Base-by-base conservation (phyloP, 345 rosid genomes). In the Cardiospermum halicacabum region DNA sequence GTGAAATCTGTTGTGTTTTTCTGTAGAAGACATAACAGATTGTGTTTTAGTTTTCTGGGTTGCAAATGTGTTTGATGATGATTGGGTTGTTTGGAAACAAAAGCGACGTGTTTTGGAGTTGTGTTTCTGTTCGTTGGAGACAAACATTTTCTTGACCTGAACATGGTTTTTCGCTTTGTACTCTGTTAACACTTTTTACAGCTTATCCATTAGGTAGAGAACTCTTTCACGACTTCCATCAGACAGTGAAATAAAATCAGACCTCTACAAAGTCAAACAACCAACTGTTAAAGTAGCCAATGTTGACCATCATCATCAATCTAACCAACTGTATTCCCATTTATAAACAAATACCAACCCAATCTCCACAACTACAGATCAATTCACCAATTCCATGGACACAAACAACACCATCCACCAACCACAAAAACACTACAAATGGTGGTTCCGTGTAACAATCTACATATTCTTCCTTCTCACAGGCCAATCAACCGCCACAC, bases 401-500 rank as follows among this genome's bases (percentile, higher is more conserved):
- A n/a, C n/a, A n/a, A n/a, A n/a, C n/a, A n/a, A n/a, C n/a, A n/a
- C n/a, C n/a, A n/a, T n/a, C n/a, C n/a, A 34, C 58, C 53, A 57
- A 11, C n/a, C 58, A 56, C 18, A 64, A 19, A 69, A 42, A 25
- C 73, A 72, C 45, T 74, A 71, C 75, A 74, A 61, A 49, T 75
- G 86, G 89, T 77, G 81, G 86, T 48, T 78, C 32, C 78, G 81
- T 3, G 73, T 84, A 36, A 53, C 48, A 25, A 18, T 40, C 50
- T 77, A 79, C 72, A 27, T 51, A 15, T 18, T 84, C 21, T 80
- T 78, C 30, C 67, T 84, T 49, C 58, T 82, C 3, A 48, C 67
- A 1, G 83, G 86, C 54, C 89, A 84, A 78, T 69, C 86, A 0
- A 60, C 80, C 0, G 85, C 82, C 3, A 82, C 75, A 67, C 78